Conservation (phyloP, 164 flowering plant species). For the Vitis vinifera region ASM3070453v1 NC_081823.1:4500001-4500500, state of each 20-base stretch:
- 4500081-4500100: constrained; percentile 16
- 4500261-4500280: constrained; percentile 28
- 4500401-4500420: no score
- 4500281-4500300: constrained; percentile 48
- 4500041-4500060: no score
- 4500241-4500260: not conserved
- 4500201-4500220: no score
- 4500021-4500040: no score
- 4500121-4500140: constrained; percentile 29
- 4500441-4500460: no score
- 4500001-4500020: no score
- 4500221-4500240: not conserved
- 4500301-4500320: constrained; percentile 34
- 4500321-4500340: constrained; percentile 43
- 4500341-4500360: constrained; percentile 39
- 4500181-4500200: constrained; percentile 16
- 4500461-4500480: no score
- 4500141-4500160: constrained; percentile 20
- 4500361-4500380: constrained; percentile 42
- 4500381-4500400: no score
- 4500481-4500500: no score
- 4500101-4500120: constrained; percentile 10
- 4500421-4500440: no score
- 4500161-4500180: constrained; percentile 38
- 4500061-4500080: not conserved